phyloP scores from a whole-genome alignment of 257 asterid species.

The Paraleonurus japonicus region DNA sequence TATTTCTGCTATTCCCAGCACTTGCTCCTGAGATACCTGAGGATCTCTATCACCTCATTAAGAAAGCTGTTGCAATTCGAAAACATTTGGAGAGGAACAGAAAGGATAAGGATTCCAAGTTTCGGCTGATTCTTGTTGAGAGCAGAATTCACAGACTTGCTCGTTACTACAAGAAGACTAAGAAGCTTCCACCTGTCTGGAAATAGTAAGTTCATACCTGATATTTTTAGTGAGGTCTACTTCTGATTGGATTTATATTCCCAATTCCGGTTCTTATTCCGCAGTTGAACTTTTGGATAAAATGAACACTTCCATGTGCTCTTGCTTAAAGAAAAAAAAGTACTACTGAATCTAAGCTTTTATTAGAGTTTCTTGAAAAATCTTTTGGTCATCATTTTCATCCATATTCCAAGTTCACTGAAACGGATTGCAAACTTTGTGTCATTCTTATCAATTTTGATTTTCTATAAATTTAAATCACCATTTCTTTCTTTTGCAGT shows the following conservation, averaged over 20 bases:
- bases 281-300: neutral
- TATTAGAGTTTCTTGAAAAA: neutral
- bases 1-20: slow-evolving; percentile 25
- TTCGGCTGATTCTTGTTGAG: slow-evolving; percentile 49
- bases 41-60: slow-evolving; percentile 48
- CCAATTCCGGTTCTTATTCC: neutral
- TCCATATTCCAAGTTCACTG: neutral
- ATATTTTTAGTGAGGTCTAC: neutral
- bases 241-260: neutral
- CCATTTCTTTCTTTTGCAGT: slow-evolving; percentile 29
- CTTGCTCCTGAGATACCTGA: slow-evolving; percentile 55
- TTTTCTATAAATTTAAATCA: too few species aligned
- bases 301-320: neutral
- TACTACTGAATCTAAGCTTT: neutral
- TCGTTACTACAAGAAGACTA: slow-evolving; percentile 54
- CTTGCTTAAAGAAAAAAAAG: neutral
- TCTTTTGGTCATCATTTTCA: neutral
- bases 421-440: neutral
- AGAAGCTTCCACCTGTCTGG: slow-evolving; percentile 61
- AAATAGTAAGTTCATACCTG: slow-evolving; percentile 37
- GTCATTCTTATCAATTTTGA: neutral
- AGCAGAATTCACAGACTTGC: slow-evolving; percentile 49
- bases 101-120: slow-evolving; percentile 53
- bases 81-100: slow-evolving; percentile 56
- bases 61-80: slow-evolving; percentile 53